Evolutionary conservation across 140 eudicot species (phyloP), one percentile per base, ranked within the genome.

Genomic region (Cichorium intybus): DNA sequence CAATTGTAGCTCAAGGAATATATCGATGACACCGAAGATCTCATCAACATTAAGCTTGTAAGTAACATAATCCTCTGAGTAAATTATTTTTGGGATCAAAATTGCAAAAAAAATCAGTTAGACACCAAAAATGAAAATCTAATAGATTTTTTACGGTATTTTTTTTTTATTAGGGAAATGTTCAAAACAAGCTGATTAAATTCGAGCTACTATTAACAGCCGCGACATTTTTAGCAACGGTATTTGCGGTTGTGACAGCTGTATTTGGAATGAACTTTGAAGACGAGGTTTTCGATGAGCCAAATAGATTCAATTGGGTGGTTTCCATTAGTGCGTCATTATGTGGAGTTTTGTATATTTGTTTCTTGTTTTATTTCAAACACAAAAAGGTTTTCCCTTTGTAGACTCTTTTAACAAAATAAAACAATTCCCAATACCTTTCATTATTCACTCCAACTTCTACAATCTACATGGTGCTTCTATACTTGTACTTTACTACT

Each of bases 211-310:
- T 94, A 47, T 75, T 94, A 55, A 94, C 99, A 43, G 95, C 97
- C 2, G 99, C 99, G 33, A 86, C 97, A 14, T 94, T 94, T 77
- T 88, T 94, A 59, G 89, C 85, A 21, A 86, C 97, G 0, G 70
- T 89, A 18, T 94, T 89, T 65, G 99, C 99, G 1, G 97, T 89
- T 3, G 97, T 94, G 64, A 82, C 99, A n/a, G 99, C 86, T 14
- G 83, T 94, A 54, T 94, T 94, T 52, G 99, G 99, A 45, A 94
- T 94, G 99, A 94, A 94, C 79, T 89, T 94, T 37, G 85, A 82
- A 49, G 79, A 82, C 28, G 39, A 94, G 1, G 79, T 89, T 33
- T 94, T 94, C 41, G 75, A 89, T 31, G 66, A 84, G 31, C 86
- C 99, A 12, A 73, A 80, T 67, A 77, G 84, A 62, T 94, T 94